phyloP scores from a whole-genome alignment of 169 alveolate genomes.

The Miamiensis avidus region DNA sequence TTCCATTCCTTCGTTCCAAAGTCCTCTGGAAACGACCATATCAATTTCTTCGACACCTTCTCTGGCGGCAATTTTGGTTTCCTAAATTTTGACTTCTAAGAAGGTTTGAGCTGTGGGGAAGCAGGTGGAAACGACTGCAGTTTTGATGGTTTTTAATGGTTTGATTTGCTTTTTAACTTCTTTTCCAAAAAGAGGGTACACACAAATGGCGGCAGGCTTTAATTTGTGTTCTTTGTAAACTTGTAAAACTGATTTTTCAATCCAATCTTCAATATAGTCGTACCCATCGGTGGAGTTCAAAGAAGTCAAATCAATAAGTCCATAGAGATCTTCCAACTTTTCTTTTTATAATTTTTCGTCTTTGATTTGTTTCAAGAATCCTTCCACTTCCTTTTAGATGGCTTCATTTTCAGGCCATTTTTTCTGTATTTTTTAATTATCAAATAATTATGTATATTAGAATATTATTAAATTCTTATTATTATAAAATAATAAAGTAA shows the following conservation, averaged over 20 bases:
- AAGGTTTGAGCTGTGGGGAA: constrained; percentile 25
- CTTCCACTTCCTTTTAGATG: neutral
- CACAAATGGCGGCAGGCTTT: constrained; percentile 27
- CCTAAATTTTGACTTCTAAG: constrained; percentile 12
- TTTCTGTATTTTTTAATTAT: neutral
- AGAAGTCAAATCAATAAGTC: constrained; percentile 5
- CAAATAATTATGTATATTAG: too few relatives aligned
- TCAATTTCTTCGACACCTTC: constrained; percentile 25
- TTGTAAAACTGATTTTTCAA: constrained; percentile 5
- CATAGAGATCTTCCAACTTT: neutral
- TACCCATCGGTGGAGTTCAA: constrained; percentile 21
- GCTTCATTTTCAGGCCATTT: neutral
- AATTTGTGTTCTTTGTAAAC: constrained; percentile 3
- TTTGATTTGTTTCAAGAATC: neutral
- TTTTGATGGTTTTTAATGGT: constrained; percentile 5
- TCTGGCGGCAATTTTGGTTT: constrained; percentile 19
- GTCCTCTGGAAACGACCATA: constrained; percentile 17
- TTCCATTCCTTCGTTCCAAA: constrained; percentile 12
- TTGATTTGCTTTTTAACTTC: neutral
- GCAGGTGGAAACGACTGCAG: constrained; percentile 16
- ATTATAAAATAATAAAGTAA: too few relatives aligned
- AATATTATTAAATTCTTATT: too few relatives aligned
- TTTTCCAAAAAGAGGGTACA: constrained; percentile 15
- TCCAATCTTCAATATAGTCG: neutral
- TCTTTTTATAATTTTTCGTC: neutral